Evolutionary conservation across 2,329 filamentous ascomycete species (phyloP).

Genomic region (Fusarium metavorans): DNA sequence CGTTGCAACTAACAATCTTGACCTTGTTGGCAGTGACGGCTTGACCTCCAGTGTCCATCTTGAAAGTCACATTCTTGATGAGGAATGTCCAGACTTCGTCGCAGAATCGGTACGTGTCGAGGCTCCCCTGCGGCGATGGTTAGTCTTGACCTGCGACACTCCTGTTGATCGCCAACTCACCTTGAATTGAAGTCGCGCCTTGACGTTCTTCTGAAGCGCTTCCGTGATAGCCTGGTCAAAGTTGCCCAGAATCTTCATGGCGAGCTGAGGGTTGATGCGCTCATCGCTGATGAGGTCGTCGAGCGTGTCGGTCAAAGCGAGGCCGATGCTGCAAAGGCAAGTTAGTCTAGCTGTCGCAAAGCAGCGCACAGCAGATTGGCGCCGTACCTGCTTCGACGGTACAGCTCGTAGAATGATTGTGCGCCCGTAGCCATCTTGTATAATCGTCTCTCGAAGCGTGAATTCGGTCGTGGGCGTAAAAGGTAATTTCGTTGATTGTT

Average conservation of each 20-base stretch:
- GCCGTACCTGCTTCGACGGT: slow-evolving; percentile 94
- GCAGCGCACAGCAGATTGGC: slow-evolving; percentile 42
- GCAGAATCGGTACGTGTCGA: slow-evolving; percentile 99
- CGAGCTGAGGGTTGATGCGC: slow-evolving; percentile 96
- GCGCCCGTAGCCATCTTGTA: slow-evolving; percentile 60
- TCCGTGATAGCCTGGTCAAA: slow-evolving; percentile 96
- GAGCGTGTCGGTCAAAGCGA: slow-evolving; percentile 94
- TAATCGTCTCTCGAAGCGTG: neutral
- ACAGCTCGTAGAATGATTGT: slow-evolving; percentile 89
- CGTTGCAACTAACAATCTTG: slow-evolving; percentile 98
- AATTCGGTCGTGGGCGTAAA: neutral
- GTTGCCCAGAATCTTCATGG: slow-evolving; percentile 97
- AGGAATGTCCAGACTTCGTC: slow-evolving; percentile 99
- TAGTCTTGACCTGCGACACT: too few relatives aligned
- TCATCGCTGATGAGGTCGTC: slow-evolving; percentile 95
- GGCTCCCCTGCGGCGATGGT: slow-evolving; percentile 75
- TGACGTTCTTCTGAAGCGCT: slow-evolving; percentile 91
- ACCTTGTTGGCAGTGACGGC: slow-evolving; percentile 88
- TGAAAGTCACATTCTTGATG: slow-evolving; percentile 99
- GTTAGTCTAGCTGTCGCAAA: slow-evolving; percentile 48
- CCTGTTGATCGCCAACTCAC: slow-evolving; percentile 58
- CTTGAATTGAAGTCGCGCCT: slow-evolving; percentile 93
- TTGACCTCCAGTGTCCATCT: slow-evolving; percentile 84
- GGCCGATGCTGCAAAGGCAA: slow-evolving; percentile 77
- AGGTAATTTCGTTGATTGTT: neutral